Percentiles rank a stretch among this genome's conserved stretches.
These are phyloP conservation scores for Ceratocystis albifundus DNA, from an alignment of 2,329 filamentous ascomycete species.

Conservation along the genomic window DNA sequence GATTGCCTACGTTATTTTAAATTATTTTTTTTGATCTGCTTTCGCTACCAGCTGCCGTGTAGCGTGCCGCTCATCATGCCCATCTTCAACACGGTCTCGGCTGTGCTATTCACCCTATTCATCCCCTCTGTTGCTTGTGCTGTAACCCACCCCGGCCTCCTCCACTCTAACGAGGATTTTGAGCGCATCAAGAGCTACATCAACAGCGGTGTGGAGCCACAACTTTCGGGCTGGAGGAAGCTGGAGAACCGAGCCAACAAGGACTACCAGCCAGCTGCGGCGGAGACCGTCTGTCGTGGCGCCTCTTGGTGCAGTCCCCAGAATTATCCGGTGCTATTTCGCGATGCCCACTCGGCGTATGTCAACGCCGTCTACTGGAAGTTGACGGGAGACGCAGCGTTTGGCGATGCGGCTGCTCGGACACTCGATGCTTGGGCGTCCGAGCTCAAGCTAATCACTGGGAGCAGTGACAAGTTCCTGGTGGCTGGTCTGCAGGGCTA, in stretches of 20 bases:
- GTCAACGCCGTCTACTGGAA: slow-evolving; percentile 34
- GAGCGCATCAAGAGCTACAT: slow-evolving; percentile 33
- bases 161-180: slow-evolving; percentile 33
- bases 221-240: slow-evolving; percentile 30
- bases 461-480: slow-evolving; percentile 32
- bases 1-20: not conserved
- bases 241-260: slow-evolving; percentile 29
- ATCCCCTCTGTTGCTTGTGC: not conserved
- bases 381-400: slow-evolving; percentile 31
- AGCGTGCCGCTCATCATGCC: not conserved
- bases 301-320: not conserved
- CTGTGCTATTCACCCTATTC: not conserved
- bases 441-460: slow-evolving; percentile 30
- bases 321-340: not conserved
- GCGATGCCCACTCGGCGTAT: slow-evolving; percentile 29
- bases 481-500: slow-evolving; percentile 37
- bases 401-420: slow-evolving; percentile 31
- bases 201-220: slow-evolving; percentile 29
- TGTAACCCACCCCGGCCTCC: slow-evolving; percentile 23
- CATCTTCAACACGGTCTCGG: not conserved
- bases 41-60: not conserved
- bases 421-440: slow-evolving; percentile 34
- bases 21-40: not conserved
- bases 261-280: slow-evolving; percentile 28
- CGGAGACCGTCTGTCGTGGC: slow-evolving; percentile 31